phyloP scores from a whole-genome alignment of 169 alveolate species.

The Babesia sp. region DNA sequence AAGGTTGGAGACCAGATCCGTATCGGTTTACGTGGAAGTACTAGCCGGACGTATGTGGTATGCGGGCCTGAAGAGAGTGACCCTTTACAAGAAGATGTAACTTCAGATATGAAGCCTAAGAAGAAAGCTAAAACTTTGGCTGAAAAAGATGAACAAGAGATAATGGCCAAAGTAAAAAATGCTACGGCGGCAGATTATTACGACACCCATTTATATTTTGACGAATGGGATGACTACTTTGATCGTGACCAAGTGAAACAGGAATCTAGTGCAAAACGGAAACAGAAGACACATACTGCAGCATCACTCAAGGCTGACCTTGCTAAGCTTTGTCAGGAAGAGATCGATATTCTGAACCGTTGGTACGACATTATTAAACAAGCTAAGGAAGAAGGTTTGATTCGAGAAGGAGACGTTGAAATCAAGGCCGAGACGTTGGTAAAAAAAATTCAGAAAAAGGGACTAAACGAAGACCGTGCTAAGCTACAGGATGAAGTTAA shows the following conservation, averaged over 20 bases:
- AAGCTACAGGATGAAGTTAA: constrained; percentile 46
- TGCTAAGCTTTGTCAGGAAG: constrained; percentile 31
- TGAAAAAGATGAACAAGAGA: constrained; percentile 23
- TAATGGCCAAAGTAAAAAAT: constrained; percentile 25
- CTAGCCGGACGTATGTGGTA: constrained; percentile 48
- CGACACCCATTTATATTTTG: constrained; percentile 52
- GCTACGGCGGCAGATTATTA: constrained; percentile 51
- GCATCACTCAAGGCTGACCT: constrained; percentile 26
- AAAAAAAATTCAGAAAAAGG: constrained; percentile 30
- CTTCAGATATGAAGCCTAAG: background rate
- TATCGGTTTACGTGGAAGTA: constrained; percentile 48
- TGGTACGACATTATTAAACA: constrained; percentile 48
- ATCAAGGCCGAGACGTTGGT: constrained; percentile 31
- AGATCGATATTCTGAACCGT: constrained; percentile 42
- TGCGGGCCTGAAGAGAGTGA: constrained; percentile 19
- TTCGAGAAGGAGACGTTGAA: background rate
- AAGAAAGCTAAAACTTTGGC: constrained; percentile 10
- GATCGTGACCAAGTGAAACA: constrained; percentile 24
- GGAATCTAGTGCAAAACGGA: background rate
- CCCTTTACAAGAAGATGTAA: background rate
- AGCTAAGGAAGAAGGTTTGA: constrained; percentile 15
- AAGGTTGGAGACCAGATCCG: constrained; percentile 64
- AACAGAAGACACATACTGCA: constrained; percentile 33
- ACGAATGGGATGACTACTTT: constrained; percentile 63
- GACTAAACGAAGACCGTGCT: constrained; percentile 36